A percentile compares a stretch with the other conserved stretches of the same genome.
Evolutionary conservation across 1,139 yeast genomes (phyloP).

Genomic region (Chernovozyma aurita): DNA sequence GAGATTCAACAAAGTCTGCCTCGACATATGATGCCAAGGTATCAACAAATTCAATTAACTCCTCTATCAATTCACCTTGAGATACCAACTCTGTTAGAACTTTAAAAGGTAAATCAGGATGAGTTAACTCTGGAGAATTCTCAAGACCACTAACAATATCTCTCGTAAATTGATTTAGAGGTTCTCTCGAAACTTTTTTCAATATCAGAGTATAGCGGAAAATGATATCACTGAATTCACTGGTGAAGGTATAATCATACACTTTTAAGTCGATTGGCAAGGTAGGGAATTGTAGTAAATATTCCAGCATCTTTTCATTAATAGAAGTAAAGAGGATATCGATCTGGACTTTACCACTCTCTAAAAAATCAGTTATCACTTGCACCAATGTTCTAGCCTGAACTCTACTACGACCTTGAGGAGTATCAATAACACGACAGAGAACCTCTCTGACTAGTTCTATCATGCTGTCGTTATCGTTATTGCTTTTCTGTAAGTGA

Average conservation of each 20-base stretch:
- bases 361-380: slow-evolving; percentile 2
- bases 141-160: neutral
- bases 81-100: slow-evolving; percentile 6
- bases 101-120: slow-evolving; percentile 13
- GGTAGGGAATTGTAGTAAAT: neutral
- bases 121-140: slow-evolving; percentile 4
- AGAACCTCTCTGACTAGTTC: neutral
- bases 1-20: slow-evolving; percentile 20
- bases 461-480: neutral
- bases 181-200: neutral
- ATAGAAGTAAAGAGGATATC: neutral
- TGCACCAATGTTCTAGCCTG: neutral
- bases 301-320: neutral
- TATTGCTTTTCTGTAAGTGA: slow-evolving; percentile 9
- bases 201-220: neutral
- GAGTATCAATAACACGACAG: slow-evolving; percentile 3
- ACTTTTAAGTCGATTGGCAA: neutral
- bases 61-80: neutral
- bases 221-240: neutral
- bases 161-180: neutral
- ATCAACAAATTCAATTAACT: slow-evolving; percentile 12
- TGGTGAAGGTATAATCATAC: neutral
- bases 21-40: slow-evolving; percentile 25
- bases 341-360: neutral
- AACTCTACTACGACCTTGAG: slow-evolving; percentile 1